Base-by-base conservation (phyloP, 495 filamentous ascomycete genomes). In the Aspergillus ellipticus region DNA sequence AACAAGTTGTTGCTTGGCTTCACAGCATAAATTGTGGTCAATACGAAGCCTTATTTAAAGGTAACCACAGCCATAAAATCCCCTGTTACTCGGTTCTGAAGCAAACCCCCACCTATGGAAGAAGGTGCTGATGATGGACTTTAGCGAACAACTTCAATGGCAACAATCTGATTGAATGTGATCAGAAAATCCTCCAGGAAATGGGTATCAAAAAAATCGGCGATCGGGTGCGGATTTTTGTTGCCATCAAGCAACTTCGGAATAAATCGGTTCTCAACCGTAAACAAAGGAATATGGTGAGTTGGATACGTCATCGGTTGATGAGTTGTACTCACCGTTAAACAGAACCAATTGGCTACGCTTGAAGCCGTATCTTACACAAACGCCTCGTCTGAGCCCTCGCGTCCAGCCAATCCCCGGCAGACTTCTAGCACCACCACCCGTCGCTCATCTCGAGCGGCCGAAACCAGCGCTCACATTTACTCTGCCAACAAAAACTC, bases 201-300 rank as follows among this genome's bases (percentile, higher is more conserved):
- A 92, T 99, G 83, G 94, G 94, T 22, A 90, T 99, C 58, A 96
- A 97, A 60, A 99, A 96, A 72, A 88, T 99, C 53, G 94, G 94
- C 47, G 95, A 99, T 72, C 85, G 95, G 33, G 91, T 99, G n/a
- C 87, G 94, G 57, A 87, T 99, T 47, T 92, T 90, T 70, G 83
- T 89, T 64, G 89, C 83, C 59, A 96, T 96, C 63, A 97, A 97
- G 78, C 87, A 92, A 63, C 83, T 99, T 24, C 79, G 94, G 55
- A 91, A 86, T 55, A 91, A 87, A 66, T 85, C 91, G 4, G 89
- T 89, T 64, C 85, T 89, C 53, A 90, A 89, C 65, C 86, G 85
- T 52, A 92, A 88, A 67, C 90, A 90, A 73, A 82, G 89, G 55
- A 92, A 95, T 73, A 79, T 94, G 79, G 92, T 96, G 77, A 63